phyloP scores from a whole-genome alignment of 2,329 filamentous ascomycete genomes.

The Domatiomyces catenatus region DNA sequence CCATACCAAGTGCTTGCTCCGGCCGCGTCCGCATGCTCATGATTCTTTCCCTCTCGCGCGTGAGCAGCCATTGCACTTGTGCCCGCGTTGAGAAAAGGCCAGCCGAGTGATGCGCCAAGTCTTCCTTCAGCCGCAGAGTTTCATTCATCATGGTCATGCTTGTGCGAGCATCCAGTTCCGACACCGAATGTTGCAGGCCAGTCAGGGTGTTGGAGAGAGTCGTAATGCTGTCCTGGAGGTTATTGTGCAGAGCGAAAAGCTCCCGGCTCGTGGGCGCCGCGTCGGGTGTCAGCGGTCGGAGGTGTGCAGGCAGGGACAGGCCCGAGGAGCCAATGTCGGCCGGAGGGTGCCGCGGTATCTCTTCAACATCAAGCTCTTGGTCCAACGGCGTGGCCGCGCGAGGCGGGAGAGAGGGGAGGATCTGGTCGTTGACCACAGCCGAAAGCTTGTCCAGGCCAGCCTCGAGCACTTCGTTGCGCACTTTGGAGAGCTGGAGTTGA shows the following conservation, averaged over 20 bases:
- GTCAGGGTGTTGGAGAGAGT: slow-evolving; percentile 28
- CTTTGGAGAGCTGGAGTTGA: slow-evolving; percentile 29
- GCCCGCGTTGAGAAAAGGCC: slow-evolving; percentile 43
- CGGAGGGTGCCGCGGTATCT: slow-evolving; percentile 14
- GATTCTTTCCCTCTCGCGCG: slow-evolving; percentile 30
- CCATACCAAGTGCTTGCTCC: background rate
- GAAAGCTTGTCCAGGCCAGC: slow-evolving; percentile 30
- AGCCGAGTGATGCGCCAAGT: slow-evolving; percentile 46
- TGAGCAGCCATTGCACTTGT: slow-evolving; percentile 49
- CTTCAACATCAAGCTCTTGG: slow-evolving; percentile 11
- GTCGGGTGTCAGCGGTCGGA: slow-evolving; percentile 13
- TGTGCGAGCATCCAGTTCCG: slow-evolving; percentile 44
- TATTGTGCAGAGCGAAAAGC: slow-evolving; percentile 45
- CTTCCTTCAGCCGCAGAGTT: slow-evolving; percentile 44
- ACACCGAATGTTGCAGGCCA: slow-evolving; percentile 41
- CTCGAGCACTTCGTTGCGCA: slow-evolving; percentile 33
- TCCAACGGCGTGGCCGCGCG: slow-evolving; percentile 9
- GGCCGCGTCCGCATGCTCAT: background rate
- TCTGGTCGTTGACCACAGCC: slow-evolving; percentile 10
- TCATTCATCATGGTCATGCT: slow-evolving; percentile 51
- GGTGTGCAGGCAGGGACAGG: slow-evolving; percentile 12
- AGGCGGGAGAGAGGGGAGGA: slow-evolving; percentile 7
- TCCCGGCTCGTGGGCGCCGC: slow-evolving; percentile 35
- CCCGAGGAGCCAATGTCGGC: slow-evolving; percentile 8
- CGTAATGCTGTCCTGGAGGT: slow-evolving; percentile 17